Evolutionary conservation across 2,329 filamentous ascomycete species (phyloP), one percentile per base, ranked within the genome.

Genomic region (Trichoderma sp.): DNA sequence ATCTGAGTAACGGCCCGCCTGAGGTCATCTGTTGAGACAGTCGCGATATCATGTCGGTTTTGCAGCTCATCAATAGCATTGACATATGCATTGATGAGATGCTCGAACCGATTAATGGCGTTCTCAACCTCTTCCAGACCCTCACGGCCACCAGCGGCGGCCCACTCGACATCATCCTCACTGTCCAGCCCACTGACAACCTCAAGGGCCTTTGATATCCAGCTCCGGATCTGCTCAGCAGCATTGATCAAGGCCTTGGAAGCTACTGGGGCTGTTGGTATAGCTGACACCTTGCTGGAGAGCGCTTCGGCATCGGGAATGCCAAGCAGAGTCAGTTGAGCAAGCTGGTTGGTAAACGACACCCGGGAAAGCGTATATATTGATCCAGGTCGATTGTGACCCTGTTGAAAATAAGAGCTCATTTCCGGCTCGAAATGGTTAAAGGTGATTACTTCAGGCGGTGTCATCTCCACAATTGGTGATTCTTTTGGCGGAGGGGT

Each of bases 161-260:
- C 95, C 96, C 96, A 99, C 81, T 98, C 95, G 18, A 98, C 94
- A 79, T 99, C 96, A 80, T 98, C 96, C 74, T 98, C 95, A 68
- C 95, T 94, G 80, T 98, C 94, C 56, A 99, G 85, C 6, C 95
- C 95, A 70, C 89, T 89, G 68, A 99, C 90, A 36, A 98, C 95
- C 77, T 97, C 94, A 0, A 92, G 92, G 0, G 95, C 95, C 81
- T 98, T 98, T 74, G 89, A 88, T 78, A 98, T 97, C 96, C 96
- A 99, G 77, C 92, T 91, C 74, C 92, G 89, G 75, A 99, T 98
- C 81, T 98, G 95, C 73, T 97, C 93, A 5, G 95, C 94, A 12
- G 95, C 94, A 75, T 93, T 92, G 75, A 93, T 92, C 70, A 98
- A 86, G 0, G 94, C 94, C 73, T 90, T 92, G 11, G 94, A 90